Evolutionary conservation across 2,329 filamentous ascomycete species (phyloP), one percentile per base, ranked within the genome.

Genomic region (Sordariomycetes sp.): DNA sequence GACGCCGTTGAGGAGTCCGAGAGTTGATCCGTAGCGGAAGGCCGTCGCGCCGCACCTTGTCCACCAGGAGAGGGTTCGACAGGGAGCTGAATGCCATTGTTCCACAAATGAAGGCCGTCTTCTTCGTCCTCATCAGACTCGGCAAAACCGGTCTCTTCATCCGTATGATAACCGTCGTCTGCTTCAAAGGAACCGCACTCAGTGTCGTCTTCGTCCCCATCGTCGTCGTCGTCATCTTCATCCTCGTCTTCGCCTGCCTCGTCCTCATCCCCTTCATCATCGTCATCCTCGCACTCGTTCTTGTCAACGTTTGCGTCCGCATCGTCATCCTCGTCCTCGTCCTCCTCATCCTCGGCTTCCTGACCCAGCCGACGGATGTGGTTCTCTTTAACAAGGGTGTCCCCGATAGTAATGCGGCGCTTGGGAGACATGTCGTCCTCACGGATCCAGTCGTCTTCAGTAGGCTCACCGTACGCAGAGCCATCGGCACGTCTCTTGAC

Each of bases 321-420:
- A n/a, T 87, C 84, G 55, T 89, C 86, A 59, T 90, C 87, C 14
- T 46, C 40, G 6, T 8, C 58, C 88, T 78, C n/a, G 11, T 87
- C 75, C 3, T 86, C 92, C 71, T 97, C 94, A 65, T 95, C 90
- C 68, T 97, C 94, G 1, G 86, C 94, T 71, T 99, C 93, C 68
- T 90, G 87, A 54, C 86, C 93, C 28, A 97, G 75, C 61, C 88
- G 86, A 54, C 93, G 87, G 62, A 99, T 94, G 34, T 84, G 85
- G 61, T 90, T 91, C 72, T 99, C 94, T 72, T 96, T 95, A 69
- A 84, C 81, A 63, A 99, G 79, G 4, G 92, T 96, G 68, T 97
- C 94, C 64, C 87, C 85, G 63, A 99, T 86, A 3, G 92, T 97
- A 46, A 99, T 78, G 66, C 89, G 90, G 55, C 79, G 79, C 59